Conservation (phyloP, 2,329 filamentous ascomycete genomes). For the Herpotrichia juniperi region DNA sequence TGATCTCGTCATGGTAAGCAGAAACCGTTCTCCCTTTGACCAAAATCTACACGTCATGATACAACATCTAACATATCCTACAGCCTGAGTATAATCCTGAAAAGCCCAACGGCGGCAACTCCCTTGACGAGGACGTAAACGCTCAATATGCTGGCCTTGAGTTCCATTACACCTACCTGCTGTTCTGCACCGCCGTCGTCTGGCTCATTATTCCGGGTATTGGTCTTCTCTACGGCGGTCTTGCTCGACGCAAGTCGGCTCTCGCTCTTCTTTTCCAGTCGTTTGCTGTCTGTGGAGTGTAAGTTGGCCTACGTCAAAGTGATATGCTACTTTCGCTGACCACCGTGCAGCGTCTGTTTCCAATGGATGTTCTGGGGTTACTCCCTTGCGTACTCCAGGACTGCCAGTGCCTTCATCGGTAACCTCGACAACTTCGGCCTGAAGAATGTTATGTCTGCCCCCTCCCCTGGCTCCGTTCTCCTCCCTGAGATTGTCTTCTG, state of each 20-base stretch:
- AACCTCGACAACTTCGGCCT: constrained; percentile 67
- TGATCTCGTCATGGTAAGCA: constrained; percentile 3
- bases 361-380: constrained; percentile 72
- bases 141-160: constrained; percentile 64
- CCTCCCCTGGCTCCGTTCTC: constrained; percentile 61
- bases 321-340: neutral
- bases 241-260: constrained; percentile 67
- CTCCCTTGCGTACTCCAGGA: constrained; percentile 65
- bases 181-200: constrained; percentile 65
- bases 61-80: constrained; percentile 8
- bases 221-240: constrained; percentile 68
- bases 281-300: constrained; percentile 62
- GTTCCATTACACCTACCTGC: constrained; percentile 66
- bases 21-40: neutral
- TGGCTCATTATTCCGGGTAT: constrained; percentile 71
- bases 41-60: neutral
- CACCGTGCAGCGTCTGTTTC: constrained; percentile 52
- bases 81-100: constrained; percentile 49
- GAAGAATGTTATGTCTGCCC: constrained; percentile 65
- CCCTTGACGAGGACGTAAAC: constrained; percentile 61
- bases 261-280: constrained; percentile 68
- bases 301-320: constrained; percentile 16
- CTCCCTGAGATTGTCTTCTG: constrained; percentile 71
- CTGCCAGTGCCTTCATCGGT: constrained; percentile 67
- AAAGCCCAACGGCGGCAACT: constrained; percentile 61